Percentiles rank a stretch among this genome's conserved stretches.
Conservation (phyloP, 257 asterid genomes). For the Nicotiana attenuata region DNA sequence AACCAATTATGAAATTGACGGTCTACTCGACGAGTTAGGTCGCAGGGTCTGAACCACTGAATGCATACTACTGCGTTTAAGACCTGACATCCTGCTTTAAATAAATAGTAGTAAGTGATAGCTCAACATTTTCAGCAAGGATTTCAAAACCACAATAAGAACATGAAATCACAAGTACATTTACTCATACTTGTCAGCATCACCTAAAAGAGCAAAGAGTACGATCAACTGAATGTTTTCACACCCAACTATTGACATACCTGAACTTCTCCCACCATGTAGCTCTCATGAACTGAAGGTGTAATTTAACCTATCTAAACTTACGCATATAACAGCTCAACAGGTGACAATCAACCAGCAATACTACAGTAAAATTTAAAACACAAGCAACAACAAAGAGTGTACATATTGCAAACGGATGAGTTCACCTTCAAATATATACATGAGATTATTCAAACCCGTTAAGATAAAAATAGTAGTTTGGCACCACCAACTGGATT, state of each 20-base stretch:
- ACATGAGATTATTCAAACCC: conserved; percentile 50
- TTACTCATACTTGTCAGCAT: neutral
- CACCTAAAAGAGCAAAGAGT: neutral
- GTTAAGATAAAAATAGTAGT: conserved; percentile 8
- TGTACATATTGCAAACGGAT: conserved; percentile 12
- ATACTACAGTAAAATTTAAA: neutral
- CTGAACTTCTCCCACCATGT: too few species aligned
- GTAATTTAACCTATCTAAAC: too few species aligned
- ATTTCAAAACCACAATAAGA: neutral
- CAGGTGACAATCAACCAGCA: conserved; percentile 5
- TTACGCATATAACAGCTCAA: neutral
- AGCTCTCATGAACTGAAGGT: too few species aligned
- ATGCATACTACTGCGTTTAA: too few species aligned
- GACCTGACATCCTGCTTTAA: neutral
- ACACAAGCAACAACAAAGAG: conserved; percentile 23
- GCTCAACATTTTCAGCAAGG: neutral
- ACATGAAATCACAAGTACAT: neutral
- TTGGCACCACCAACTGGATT: conserved; percentile 20
- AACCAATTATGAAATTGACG: neutral
- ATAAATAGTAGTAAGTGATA: neutral
- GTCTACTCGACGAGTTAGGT: neutral
- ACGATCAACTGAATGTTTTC: neutral
- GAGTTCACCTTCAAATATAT: conserved; percentile 31
- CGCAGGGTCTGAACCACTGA: too few species aligned
- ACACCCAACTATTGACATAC: too few species aligned